Conservation (phyloP, 2,329 filamentous ascomycete species). For the Nigrospora osmanthi region DNA sequence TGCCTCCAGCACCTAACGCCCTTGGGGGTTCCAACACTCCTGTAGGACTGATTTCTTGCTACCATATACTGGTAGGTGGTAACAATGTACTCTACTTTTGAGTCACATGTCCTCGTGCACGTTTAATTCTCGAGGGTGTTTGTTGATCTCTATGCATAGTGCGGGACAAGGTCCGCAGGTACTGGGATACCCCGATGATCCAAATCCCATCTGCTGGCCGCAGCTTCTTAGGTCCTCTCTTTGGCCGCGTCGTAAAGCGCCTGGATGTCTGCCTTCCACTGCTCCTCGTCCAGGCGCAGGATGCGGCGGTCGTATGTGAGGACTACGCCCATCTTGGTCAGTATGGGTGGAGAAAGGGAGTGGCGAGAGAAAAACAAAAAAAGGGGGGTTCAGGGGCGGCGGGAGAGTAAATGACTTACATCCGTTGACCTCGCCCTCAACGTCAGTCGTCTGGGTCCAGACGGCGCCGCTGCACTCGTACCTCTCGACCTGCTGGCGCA, state of each 20-base stretch:
- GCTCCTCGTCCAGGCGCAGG: conserved; percentile 43
- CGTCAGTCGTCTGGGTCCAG: conserved; percentile 69
- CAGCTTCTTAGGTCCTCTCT: conserved; percentile 2
- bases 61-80: too few species aligned
- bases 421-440: conserved; percentile 68
- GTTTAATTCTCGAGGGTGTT: too few species aligned
- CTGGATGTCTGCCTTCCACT: conserved; percentile 55
- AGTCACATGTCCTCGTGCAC: too few species aligned
- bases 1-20: too few species aligned
- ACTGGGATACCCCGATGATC: too few species aligned
- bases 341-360: background rate
- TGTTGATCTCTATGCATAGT: too few species aligned
- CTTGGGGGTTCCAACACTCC: too few species aligned
- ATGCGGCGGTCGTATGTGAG: conserved; percentile 60
- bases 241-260: conserved; percentile 49
- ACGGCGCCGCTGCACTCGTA: conserved; percentile 61
- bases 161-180: too few species aligned
- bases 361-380: background rate
- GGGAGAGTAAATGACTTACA: conserved; percentile 7
- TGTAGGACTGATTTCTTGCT: too few species aligned
- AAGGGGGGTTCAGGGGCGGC: too few species aligned
- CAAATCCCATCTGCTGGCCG: too few species aligned
- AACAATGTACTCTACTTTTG: too few species aligned
- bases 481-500: conserved; percentile 50
- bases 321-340: conserved; percentile 19